Base-by-base conservation (phyloP, 2,329 filamentous ascomycete species). In the Aspergillus tubingensis region DNA sequence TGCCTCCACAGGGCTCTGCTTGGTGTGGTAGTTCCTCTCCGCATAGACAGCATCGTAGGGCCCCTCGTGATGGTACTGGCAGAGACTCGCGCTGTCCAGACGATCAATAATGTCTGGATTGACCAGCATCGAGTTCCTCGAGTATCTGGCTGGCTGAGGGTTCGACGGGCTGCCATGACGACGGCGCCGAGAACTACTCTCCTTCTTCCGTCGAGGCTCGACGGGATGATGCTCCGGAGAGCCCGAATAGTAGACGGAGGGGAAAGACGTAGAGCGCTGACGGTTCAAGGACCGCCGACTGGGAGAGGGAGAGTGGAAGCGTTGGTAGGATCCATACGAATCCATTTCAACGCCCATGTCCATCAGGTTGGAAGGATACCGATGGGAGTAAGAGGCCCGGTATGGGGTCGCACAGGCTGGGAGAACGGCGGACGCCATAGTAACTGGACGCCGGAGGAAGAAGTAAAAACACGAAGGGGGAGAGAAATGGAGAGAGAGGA, bases 1-100 rank as follows among this genome's bases (percentile, higher is more conserved):
- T 2, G 93, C 94, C 27, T 90, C 91, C 7, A 97, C 78, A 0
- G 94, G 93, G 3, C 91, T 88, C 60, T 74, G 77, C 57, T 82
- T 79, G 67, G 80, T 82, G 68, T 86, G 82, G 3, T 79, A 81
- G 77, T 97, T 97, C 51, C 91, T 85, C 11, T 90, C 86, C 1
- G 89, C 81, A 55, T 91, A 82, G 2, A 91, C 89, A 8, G 93
- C 91, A 73, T 98, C 94, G 68, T 91, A 98, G 0, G 94, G 94
- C 0, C 94, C 93, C 65, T 89, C 91, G 70, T 98, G 94, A 75
- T 97, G 94, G 76, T 96, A 96, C 2, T 83, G 78, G 17, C 83
- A 83, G 54, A 85, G 84, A n/a, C 84, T 76, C 2, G 83, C 80
- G 56, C 80, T 82, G 72, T 96, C 94, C 1, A 98, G 85, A 5